Evolutionary conservation across 257 asterid species (phyloP).

Genomic region (Paraleonurus japonicus): DNA sequence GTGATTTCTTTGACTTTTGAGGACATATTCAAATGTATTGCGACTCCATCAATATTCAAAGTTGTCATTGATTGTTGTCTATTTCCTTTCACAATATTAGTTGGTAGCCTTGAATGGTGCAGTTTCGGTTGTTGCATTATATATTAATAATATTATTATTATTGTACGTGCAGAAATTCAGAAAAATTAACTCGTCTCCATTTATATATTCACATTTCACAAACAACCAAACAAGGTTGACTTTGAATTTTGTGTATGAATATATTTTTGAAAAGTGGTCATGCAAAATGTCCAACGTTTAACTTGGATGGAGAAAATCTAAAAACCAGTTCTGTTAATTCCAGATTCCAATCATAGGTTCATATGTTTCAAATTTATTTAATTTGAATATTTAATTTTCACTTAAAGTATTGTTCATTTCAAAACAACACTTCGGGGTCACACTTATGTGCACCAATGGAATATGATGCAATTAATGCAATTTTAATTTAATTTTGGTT

Average conservation of each 20-base stretch:
- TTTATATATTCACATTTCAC: neutral
- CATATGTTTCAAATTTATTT: neutral
- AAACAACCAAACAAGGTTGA: neutral
- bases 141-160: neutral
- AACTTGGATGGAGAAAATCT: neutral
- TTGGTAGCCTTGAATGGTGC: conserved; percentile 31
- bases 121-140: conserved; percentile 12
- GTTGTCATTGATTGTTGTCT: conserved; percentile 17
- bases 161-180: neutral
- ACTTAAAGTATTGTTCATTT: neutral
- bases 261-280: neutral
- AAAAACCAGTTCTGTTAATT: neutral
- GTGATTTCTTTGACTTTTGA: conserved; percentile 24
- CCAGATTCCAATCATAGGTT: neutral
- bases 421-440: too few relatives aligned
- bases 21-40: conserved; percentile 1
- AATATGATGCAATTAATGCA: too few relatives aligned
- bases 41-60: conserved; percentile 20
- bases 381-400: neutral
- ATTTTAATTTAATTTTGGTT: too few relatives aligned
- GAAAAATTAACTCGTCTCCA: neutral
- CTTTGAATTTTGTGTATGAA: conserved; percentile 1
- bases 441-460: too few relatives aligned
- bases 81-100: conserved; percentile 17
- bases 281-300: neutral